Evolutionary conservation across 108 stramenopile species (phyloP), one percentile per base, ranked within the genome.

Genomic region (Aurantiochytrium sp.): DNA sequence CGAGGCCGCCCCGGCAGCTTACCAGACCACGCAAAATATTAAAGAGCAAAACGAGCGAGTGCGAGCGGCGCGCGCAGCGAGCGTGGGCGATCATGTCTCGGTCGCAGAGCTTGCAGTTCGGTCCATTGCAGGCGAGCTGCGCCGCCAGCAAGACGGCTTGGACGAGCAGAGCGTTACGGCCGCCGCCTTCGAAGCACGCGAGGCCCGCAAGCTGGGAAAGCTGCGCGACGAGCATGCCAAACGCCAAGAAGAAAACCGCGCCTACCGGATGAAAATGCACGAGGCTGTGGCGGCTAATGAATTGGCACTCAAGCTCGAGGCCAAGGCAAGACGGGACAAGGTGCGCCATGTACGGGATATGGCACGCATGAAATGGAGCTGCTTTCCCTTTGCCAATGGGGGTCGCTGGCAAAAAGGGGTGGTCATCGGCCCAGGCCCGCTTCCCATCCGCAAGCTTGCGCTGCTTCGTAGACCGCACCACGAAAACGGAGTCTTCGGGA

Each of bases 361-460:
- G 42, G n/a, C 39, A 12, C 73, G 73, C 27, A 81, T 81, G 73
- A 81, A 81, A 24, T 81, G 73, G 73, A 48, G 45, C 39, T 81
- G 39, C 39, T 81, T 81, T 42, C 73, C 73, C 39, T 81, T 81
- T 81, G 73, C 42, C 21, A 81, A 81, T 30, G 39, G 42, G 8
- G 73, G 73, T 6, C 39, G 45, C 6, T 81, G 73, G 73, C 39
- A 81, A 48, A 81, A 81, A 81, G 73, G 73, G 12, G 24, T 24
- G 19, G 73, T 81, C 1, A 81, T 81, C 32, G 73, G 73, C 15
- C 45, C 73, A 37, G 73, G 73, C 0, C 73, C 73, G 24, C 17
- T 81, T 0, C 73, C 73, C 39, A 41, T 81, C 32, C 73, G 73
- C 21, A 48, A 41, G 39, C 73, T 81, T 48, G 73, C 73, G 6